Evolutionary conservation across 1,284 basidiomycete genomes (phyloP), one percentile per base, ranked within the genome.

Genomic region (Marasmius fiardii): DNA sequence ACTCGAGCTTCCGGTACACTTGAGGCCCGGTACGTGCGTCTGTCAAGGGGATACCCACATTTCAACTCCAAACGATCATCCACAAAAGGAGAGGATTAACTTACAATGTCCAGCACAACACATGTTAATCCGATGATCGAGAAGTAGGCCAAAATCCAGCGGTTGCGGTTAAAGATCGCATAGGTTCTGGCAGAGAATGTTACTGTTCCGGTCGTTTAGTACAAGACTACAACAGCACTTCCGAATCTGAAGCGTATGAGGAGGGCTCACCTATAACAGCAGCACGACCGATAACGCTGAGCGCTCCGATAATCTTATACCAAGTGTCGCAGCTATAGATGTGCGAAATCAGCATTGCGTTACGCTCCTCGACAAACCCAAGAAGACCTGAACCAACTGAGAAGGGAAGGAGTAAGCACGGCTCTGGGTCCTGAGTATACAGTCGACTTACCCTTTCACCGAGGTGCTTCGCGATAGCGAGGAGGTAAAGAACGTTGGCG

Each of bases 281-380:
- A 14, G 64, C 60, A 10, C 71, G 61, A 3, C 70, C 72, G 11
- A 71, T 47, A 4, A 72, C 65, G 51, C 71, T 69, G n/a, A 71
- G 51, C 20, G 60, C 64, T 4, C 63, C 64, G 33, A 66, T 62
- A 34, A 71, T 58, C 47, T 67, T 65, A 57, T 71, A 71, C 56
- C 67, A 67, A 0, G 57, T 56, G 52, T 72, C 60, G 59, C 71
- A 73, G 54, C 71, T 70, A 43, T 18, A 31, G 54, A 52, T 3
- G 4, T 31, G 10, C 4, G 28, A 10, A 31, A 31, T 31, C 28
- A 10, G 4, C 28, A 31, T 31, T 31, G 28, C 10, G 28, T 31
- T 31, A 10, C 10, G 28, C 10, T 31, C 28, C 10, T 31, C 28
- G 5, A 31, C 28, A 10, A 31, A 10, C 28, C 10, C 28, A 10